Evolutionary conservation across 2,329 filamentous ascomycete species (phyloP), one percentile per base, ranked within the genome.

Genomic region (Fusarium sp.): DNA sequence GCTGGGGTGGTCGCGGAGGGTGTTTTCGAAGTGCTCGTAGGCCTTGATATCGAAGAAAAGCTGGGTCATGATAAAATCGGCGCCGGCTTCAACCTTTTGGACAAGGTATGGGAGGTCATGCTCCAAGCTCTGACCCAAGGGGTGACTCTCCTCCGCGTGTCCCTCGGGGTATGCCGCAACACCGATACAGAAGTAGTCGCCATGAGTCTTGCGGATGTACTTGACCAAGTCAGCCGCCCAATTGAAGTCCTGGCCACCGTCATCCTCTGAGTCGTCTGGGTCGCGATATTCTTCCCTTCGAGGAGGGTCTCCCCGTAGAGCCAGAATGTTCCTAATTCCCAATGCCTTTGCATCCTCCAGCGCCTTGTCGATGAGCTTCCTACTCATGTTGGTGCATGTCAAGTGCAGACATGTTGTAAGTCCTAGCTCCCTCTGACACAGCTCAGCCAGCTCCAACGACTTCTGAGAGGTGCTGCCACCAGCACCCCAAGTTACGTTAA

Each of bases 51-150:
- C 95, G 82, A 98, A 99, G 84, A 98, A 98, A 10, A 99, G 88
- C 83, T 99, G 97, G 1, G 97, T 98, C 94, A 99, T 98, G 83
- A 99, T 93, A 80, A 99, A 99, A 84, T 98, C 95, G 60, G 95
- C 97, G 1, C 97, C 97, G 4, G 97, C 97, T 77, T 92, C 88
- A 1, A 93, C 93, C 87, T 99, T 99, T 76, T 98, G 95, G 12
- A 97, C 90, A 63, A 99, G 87, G 79, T 93, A 97, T 1, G 95
- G 94, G 68, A 99, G 84, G 83, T 99, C 97, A 72, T 93, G 89
- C 79, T 97, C 94, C 40, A 92, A 79, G 75, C 88, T 90, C 83
- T 92, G 90, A 30, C 87, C 89, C 37, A 87, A 81, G 2, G 96
- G 96, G 82, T 97, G 93, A 70, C 92, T 94, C 82, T 97, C 95